Percentiles rank a stretch among this genome's conserved stretches.
phyloP scores from a whole-genome alignment of 1,284 basidiomycete genomes.

The Ceratobasidium sp. region DNA sequence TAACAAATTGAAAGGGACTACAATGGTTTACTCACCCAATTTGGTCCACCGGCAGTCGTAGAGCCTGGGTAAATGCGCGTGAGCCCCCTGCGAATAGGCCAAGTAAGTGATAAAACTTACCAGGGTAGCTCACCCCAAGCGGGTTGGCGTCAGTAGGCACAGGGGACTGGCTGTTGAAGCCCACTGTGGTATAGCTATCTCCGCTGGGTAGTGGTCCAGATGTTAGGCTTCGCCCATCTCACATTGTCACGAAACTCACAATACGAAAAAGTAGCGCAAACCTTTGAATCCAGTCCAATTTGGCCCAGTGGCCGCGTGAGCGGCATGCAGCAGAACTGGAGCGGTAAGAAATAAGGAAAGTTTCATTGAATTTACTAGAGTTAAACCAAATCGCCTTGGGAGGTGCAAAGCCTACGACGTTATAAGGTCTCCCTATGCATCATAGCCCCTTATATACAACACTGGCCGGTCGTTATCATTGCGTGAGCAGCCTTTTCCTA shows the following conservation, averaged over 20 bases:
- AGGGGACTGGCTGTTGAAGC: conserved; percentile 20
- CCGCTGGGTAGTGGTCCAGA: not conserved
- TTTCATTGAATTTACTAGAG: not conserved
- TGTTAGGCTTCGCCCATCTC: not conserved
- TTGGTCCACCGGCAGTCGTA: conserved; percentile 24
- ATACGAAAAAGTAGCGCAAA: conserved; percentile 25
- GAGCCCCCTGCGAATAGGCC: not conserved
- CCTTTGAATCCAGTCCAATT: conserved; percentile 28
- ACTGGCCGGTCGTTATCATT: too few relatives aligned
- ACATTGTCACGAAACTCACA: not conserved
- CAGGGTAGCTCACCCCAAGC: conserved; percentile 18
- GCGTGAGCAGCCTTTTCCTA: too few relatives aligned
- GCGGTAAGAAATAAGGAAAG: not conserved
- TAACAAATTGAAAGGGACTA: not conserved
- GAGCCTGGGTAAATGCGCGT: conserved; percentile 6
- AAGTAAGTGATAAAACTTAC: not conserved
- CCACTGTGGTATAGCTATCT: conserved; percentile 33
- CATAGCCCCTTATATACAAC: too few relatives aligned
- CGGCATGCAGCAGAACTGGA: conserved; percentile 1
- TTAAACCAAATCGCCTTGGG: too few relatives aligned
- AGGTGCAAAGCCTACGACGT: not conserved
- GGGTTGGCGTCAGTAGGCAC: conserved; percentile 22
- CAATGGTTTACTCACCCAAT: conserved; percentile 5
- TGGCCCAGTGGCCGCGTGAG: conserved; percentile 5
- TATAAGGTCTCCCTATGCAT: too few relatives aligned